Conservation (phyloP, 148 eudicot genomes). For the Amaranthus palmeri region DNA sequence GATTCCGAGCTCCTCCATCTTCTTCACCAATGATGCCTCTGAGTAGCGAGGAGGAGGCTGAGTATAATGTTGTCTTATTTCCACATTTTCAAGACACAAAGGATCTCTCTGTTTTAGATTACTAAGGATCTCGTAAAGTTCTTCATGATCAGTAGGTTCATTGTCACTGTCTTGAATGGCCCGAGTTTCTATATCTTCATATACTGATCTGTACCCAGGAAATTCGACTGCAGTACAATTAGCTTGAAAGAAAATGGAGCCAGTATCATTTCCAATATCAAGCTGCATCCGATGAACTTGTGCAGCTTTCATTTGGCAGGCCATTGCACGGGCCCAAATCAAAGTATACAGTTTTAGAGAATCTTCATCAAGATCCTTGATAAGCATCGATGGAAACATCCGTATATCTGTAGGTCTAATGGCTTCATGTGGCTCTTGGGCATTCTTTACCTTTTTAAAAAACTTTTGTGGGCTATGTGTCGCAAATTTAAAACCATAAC, state of each 20-base stretch:
- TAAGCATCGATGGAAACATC: constrained; percentile 63
- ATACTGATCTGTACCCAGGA: constrained; percentile 69
- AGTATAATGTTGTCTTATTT: constrained; percentile 66
- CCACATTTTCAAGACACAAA: constrained; percentile 50
- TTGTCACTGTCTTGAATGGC: constrained; percentile 39
- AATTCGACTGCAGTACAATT: constrained; percentile 59
- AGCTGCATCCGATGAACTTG: constrained; percentile 58
- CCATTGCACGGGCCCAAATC: constrained; percentile 92
- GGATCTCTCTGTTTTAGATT: constrained; percentile 51
- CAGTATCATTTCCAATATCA: constrained; percentile 52
- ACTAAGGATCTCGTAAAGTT: constrained; percentile 41
- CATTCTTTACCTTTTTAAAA: constrained; percentile 87
- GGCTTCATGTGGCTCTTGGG: constrained; percentile 99
- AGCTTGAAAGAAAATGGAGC: constrained; percentile 57
- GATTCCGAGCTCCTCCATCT: constrained; percentile 94
- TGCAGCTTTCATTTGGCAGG: constrained; percentile 92
- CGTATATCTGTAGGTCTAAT: constrained; percentile 84
- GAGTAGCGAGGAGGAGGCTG: constrained; percentile 80
- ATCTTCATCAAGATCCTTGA: constrained; percentile 68
- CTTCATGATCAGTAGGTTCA: constrained; percentile 42
- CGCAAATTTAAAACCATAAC: constrained; percentile 61
- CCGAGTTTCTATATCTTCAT: constrained; percentile 62
- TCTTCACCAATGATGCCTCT: constrained; percentile 81
- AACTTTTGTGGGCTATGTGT: constrained; percentile 54
- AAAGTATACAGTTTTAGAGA: constrained; percentile 69